These are phyloP conservation scores for Hemisphaericaspora subhashii DNA, from an alignment of 1,139 yeast species.

Conservation along the genomic window DNA sequence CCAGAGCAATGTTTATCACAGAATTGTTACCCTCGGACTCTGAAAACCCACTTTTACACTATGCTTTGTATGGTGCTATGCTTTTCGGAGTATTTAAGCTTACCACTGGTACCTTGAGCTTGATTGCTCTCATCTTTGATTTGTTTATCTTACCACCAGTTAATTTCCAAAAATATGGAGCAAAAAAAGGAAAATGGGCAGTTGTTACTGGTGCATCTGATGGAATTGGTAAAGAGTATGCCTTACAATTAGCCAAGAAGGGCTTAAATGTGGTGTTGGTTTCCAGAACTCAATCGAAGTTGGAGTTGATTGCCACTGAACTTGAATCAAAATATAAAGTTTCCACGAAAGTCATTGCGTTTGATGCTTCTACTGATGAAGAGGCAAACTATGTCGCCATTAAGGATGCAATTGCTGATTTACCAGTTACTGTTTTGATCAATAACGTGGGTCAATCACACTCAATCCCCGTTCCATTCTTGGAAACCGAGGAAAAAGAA, in stretches of 20 bases:
- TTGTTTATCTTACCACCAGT: slow-evolving; percentile 65
- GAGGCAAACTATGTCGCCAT: slow-evolving; percentile 50
- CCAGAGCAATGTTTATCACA: slow-evolving; percentile 18
- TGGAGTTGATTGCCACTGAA: slow-evolving; percentile 66
- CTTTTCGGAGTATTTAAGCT: slow-evolving; percentile 55
- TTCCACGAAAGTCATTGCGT: slow-evolving; percentile 65
- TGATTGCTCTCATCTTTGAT: slow-evolving; percentile 50
- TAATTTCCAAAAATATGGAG: slow-evolving; percentile 69
- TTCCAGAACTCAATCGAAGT: slow-evolving; percentile 79
- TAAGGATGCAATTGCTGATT: slow-evolving; percentile 44
- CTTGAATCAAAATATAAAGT: slow-evolving; percentile 61
- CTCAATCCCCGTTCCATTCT: slow-evolving; percentile 90
- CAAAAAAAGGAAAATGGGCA: slow-evolving; percentile 70
- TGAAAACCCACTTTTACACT: slow-evolving; percentile 22
- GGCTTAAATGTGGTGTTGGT: slow-evolving; percentile 84
- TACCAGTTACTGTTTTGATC: slow-evolving; percentile 71
- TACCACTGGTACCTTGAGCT: slow-evolving; percentile 38
- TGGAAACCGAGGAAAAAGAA: slow-evolving; percentile 75
- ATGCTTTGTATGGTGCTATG: slow-evolving; percentile 34
- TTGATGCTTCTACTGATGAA: slow-evolving; percentile 70
- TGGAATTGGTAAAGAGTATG: slow-evolving; percentile 93
- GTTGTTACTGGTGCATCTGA: slow-evolving; percentile 96
- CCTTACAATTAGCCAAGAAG: slow-evolving; percentile 77
- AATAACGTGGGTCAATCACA: slow-evolving; percentile 96
- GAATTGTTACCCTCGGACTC: slow-evolving; percentile 19